Conservation (phyloP, 1,139 yeast genomes). For the Sugiyamaella neomexicana region DNA sequence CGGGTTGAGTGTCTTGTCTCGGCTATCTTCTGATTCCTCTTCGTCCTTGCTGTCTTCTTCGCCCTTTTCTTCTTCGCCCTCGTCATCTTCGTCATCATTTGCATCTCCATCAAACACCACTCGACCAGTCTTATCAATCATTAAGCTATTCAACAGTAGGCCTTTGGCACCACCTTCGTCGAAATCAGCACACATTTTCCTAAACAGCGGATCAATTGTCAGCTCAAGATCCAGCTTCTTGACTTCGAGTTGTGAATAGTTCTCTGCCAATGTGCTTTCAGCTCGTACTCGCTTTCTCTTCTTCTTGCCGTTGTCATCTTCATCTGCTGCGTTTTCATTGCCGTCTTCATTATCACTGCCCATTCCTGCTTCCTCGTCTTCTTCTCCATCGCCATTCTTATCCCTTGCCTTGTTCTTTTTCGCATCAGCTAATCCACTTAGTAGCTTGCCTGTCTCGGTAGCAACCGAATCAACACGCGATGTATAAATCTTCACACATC, state of each 20-base stretch:
- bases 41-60: constrained; percentile 7
- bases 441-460: constrained; percentile 79
- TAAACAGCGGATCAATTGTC: constrained; percentile 82
- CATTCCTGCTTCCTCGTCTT: constrained; percentile 34
- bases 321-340: constrained; percentile 35
- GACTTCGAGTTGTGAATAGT: constrained; percentile 60
- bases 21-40: constrained; percentile 25
- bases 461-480: constrained; percentile 91
- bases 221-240: constrained; percentile 76
- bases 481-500: constrained; percentile 81
- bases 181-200: constrained; percentile 85
- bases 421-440: constrained; percentile 66
- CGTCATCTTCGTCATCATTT: constrained; percentile 31
- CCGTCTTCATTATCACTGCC: constrained; percentile 35
- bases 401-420: constrained; percentile 32
- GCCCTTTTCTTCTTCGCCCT: constrained; percentile 31
- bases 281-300: constrained; percentile 30
- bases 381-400: constrained; percentile 37
- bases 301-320: constrained; percentile 22
- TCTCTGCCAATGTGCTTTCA: constrained; percentile 51
- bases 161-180: constrained; percentile 97
- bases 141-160: constrained; percentile 68
- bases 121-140: constrained; percentile 56
- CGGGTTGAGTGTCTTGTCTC: constrained; percentile 13
- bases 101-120: constrained; percentile 58